phyloP scores from a whole-genome alignment of 768 basidiomycete genomes.

The Exidia glandulosa region DNA sequence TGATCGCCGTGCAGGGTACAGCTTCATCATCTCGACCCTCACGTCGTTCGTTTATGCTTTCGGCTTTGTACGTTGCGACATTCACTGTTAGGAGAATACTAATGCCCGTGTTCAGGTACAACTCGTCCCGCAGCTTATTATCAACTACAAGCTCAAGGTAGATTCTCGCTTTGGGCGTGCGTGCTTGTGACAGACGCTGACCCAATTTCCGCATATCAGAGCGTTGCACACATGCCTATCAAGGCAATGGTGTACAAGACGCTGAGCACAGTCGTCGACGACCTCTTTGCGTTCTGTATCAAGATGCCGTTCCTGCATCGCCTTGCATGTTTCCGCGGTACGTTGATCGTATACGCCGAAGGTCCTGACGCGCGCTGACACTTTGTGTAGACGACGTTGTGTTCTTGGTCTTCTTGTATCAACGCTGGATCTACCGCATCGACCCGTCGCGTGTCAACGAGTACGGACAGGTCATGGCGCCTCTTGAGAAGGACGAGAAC shows the following conservation, averaged over 20 bases:
- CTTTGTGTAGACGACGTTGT: conserved; percentile 57
- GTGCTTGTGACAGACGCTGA: background rate
- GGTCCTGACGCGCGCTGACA: conserved; percentile 40
- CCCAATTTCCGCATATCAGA: conserved; percentile 32
- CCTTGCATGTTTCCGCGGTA: conserved; percentile 37
- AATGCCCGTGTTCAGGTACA: conserved; percentile 27
- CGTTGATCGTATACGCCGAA: conserved; percentile 27
- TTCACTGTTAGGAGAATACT: conserved; percentile 2
- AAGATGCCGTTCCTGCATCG: conserved; percentile 95
- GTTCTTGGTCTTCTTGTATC: conserved; percentile 82
- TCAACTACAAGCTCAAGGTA: conserved; percentile 95
- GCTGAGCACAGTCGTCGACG: conserved; percentile 81
- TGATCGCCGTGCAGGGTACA: conserved; percentile 56
- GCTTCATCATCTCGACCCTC: conserved; percentile 85
- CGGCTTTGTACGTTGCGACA: conserved; percentile 75
- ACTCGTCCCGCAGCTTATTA: conserved; percentile 79
- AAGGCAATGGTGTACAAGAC: conserved; percentile 97
- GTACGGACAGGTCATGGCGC: conserved; percentile 65
- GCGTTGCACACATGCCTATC: conserved; percentile 97
- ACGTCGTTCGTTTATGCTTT: conserved; percentile 95
- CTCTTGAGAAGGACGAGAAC: conserved; percentile 1
- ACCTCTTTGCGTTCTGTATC: conserved; percentile 91
- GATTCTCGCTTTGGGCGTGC: no score
- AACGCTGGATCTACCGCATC: conserved; percentile 96
- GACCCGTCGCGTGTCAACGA: conserved; percentile 94